Percentiles rank a stretch among this genome's conserved stretches.
Evolutionary conservation across 2,329 filamentous ascomycete species (phyloP).

Genomic region (Xylariaceae sp.): DNA sequence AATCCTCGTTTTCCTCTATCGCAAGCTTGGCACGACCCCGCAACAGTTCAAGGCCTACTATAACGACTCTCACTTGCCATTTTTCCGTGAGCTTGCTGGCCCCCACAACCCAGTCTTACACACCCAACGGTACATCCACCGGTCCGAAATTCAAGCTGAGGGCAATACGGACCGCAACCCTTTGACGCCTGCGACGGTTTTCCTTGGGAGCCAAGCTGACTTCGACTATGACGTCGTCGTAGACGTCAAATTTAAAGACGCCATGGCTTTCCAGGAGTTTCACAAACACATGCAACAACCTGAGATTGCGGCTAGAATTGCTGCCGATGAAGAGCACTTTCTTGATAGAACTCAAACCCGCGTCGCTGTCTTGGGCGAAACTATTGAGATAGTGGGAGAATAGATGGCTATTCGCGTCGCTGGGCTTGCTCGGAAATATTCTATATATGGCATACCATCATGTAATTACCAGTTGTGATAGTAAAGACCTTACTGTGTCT

Average conservation of each 20-base stretch:
- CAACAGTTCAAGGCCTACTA: conserved; percentile 28
- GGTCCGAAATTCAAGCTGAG: neutral
- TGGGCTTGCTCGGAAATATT: too few species aligned
- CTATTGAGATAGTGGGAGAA: neutral
- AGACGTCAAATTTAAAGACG: neutral
- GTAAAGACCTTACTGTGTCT: too few species aligned
- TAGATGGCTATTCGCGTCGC: neutral
- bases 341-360: conserved; percentile 8
- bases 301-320: neutral
- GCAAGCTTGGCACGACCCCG: conserved; percentile 22
- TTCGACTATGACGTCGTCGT: conserved; percentile 18
- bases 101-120: conserved; percentile 18
- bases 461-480: too few species aligned
- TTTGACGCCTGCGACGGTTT: neutral
- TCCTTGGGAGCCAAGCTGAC: conserved; percentile 7
- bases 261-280: neutral
- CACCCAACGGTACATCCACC: conserved; percentile 24
- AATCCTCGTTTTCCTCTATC: conserved; percentile 10
- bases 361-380: conserved; percentile 4
- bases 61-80: conserved; percentile 19
- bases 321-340: conserved; percentile 12
- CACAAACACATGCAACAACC: neutral
- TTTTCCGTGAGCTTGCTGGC: conserved; percentile 21
- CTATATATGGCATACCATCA: too few species aligned
- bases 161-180: conserved; percentile 4